Evolutionary conservation across 2,329 filamentous ascomycete genomes (phyloP).

Genomic region (Ophiocordyceps camponoti-floridani): DNA sequence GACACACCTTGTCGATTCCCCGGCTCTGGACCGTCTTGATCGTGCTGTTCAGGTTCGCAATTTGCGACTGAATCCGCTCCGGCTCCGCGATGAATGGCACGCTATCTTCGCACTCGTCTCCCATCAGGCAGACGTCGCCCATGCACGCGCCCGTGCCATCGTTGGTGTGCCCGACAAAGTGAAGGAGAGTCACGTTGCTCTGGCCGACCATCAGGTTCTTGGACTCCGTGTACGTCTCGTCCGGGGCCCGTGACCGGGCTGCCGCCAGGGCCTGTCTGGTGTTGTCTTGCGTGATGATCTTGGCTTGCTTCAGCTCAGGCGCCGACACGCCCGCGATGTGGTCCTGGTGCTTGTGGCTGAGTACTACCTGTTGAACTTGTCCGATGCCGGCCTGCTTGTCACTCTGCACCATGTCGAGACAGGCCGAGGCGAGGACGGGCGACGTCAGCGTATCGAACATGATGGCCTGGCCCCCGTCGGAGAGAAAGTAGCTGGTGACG

Average conservation of each 20-base stretch:
- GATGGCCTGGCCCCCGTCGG: neutral
- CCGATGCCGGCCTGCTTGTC: neutral
- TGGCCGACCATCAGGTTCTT: neutral
- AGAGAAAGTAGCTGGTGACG: conserved; percentile 1
- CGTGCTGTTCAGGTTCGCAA: neutral
- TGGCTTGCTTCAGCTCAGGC: neutral
- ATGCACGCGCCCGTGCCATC: conserved; percentile 1
- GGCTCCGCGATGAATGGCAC: conserved; percentile 3
- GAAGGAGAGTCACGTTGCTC: neutral
- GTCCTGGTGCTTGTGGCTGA: conserved; percentile 3
- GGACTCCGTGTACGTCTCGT: neutral
- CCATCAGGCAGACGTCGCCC: conserved; percentile 1
- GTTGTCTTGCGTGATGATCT: conserved; percentile 2
- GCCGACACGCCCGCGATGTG: neutral
- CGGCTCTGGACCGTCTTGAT: conserved; percentile 1
- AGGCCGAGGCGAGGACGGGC: conserved; percentile 1
- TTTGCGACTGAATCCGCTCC: neutral
- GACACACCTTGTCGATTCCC: conserved; percentile 1
- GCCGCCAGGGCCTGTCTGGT: conserved; percentile 1
- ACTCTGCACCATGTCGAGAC: neutral
- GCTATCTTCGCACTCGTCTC: conserved; percentile 3
- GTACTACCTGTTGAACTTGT: neutral
- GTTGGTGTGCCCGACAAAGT: conserved; percentile 2
- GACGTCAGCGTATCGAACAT: conserved; percentile 1
- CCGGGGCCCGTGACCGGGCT: neutral